Percentiles rank a stretch among this genome's conserved stretches.
phyloP scores from a whole-genome alignment of 768 basidiomycete species.

The Russula ochroleuca region DNA sequence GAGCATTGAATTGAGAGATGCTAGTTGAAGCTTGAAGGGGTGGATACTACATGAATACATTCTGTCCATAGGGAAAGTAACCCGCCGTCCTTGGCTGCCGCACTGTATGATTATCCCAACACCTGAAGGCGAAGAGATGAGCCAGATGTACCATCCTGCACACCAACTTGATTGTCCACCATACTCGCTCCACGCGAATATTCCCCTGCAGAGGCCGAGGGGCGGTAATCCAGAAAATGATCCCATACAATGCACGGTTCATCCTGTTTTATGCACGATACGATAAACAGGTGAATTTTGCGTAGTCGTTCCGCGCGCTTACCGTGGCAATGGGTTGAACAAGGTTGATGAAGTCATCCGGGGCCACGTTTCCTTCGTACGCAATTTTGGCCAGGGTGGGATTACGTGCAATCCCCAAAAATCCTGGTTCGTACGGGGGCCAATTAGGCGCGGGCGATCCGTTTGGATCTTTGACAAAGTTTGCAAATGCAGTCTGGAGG shows the following conservation, averaged over 20 bases:
- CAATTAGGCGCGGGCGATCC: constrained; percentile 9
- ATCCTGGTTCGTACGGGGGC: constrained; percentile 2
- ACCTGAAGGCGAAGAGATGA: too few relatives aligned
- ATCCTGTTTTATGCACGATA: not conserved
- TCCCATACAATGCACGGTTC: constrained; percentile 4
- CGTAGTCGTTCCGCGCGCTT: not conserved
- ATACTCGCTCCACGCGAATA: too few relatives aligned
- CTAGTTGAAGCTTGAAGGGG: too few relatives aligned
- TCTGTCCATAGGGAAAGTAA: too few relatives aligned
- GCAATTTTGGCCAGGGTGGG: constrained; percentile 14
- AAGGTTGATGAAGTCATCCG: constrained; percentile 1
- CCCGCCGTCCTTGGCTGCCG: too few relatives aligned
- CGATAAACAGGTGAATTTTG: not conserved
- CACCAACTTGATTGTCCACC: too few relatives aligned
- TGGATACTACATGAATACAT: too few relatives aligned
- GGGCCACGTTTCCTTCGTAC: constrained; percentile 5
- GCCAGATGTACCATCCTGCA: too few relatives aligned
- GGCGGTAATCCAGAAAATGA: not conserved
- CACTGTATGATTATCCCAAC: too few relatives aligned
- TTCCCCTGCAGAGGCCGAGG: not conserved
- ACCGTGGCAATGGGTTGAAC: not conserved
- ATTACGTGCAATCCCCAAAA: not conserved
- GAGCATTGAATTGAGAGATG: too few relatives aligned
- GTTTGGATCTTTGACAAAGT: constrained; percentile 13
- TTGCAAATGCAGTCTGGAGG: constrained; percentile 20